Evolutionary conservation across 1,284 basidiomycete species (phyloP).

Genomic region (Malassezia restricta): DNA sequence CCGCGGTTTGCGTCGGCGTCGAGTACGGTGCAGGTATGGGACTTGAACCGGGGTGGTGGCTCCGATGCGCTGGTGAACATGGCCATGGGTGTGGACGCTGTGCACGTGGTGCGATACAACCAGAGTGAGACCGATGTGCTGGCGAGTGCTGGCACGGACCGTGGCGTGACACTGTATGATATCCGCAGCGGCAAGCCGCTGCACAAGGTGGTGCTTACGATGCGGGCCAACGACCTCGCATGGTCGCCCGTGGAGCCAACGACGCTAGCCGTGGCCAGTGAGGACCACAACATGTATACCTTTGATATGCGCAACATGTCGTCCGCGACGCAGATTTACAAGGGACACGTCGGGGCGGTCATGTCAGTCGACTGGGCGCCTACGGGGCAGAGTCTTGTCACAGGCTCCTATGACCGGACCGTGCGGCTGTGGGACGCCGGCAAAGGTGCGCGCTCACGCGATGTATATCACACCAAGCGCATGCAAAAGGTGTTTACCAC

Average conservation of each 20-base stretch:
- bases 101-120: constrained; percentile 80
- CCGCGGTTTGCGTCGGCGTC: constrained; percentile 86
- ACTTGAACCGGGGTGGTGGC: constrained; percentile 66
- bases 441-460: constrained; percentile 61
- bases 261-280: constrained; percentile 76
- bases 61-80: constrained; percentile 51
- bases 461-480: constrained; percentile 94
- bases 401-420: constrained; percentile 90
- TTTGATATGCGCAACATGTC: constrained; percentile 83
- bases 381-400: constrained; percentile 89
- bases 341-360: constrained; percentile 89
- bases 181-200: constrained; percentile 90
- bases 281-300: constrained; percentile 96
- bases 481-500: constrained; percentile 70
- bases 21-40: constrained; percentile 89
- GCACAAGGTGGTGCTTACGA: constrained; percentile 73
- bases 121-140: constrained; percentile 83
- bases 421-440: constrained; percentile 85
- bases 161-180: constrained; percentile 91
- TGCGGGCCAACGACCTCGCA: constrained; percentile 63
- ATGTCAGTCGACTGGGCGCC: constrained; percentile 53
- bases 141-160: constrained; percentile 81
- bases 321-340: constrained; percentile 83
- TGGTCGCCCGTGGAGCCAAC: constrained; percentile 97
- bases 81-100: constrained; percentile 58